phyloP scores from a whole-genome alignment of 164 flowering plant species.

The Magnolia kwangsiensis region DNA sequence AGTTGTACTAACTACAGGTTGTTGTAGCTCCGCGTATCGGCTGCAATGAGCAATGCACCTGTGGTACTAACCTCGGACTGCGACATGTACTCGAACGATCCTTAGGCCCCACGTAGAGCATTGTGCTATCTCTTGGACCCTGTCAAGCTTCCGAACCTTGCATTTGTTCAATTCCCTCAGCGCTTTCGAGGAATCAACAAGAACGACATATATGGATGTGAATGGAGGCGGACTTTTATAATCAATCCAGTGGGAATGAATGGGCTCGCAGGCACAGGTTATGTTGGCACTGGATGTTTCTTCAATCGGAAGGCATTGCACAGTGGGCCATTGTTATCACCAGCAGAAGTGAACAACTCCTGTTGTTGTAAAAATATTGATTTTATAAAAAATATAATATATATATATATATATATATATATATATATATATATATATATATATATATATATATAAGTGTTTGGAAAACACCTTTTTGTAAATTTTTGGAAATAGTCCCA shows the following conservation, averaged over 20 bases:
- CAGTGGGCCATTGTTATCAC: slow-evolving; percentile 31
- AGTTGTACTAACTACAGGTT: not conserved
- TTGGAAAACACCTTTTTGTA: too few relatives aligned
- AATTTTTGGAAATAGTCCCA: too few relatives aligned
- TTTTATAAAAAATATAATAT: too few relatives aligned
- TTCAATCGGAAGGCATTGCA: slow-evolving; percentile 47
- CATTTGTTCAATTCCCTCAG: slow-evolving; percentile 62
- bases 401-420: too few relatives aligned
- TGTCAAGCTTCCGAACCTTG: slow-evolving; percentile 18
- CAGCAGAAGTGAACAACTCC: not conserved
- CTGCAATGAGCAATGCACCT: slow-evolving; percentile 54
- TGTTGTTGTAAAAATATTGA: too few relatives aligned
- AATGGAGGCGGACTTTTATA: slow-evolving; percentile 24
- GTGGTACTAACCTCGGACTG: slow-evolving; percentile 52
- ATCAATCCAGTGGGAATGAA: slow-evolving; percentile 53
- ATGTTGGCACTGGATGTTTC: slow-evolving; percentile 63
- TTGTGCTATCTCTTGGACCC: slow-evolving; percentile 51
- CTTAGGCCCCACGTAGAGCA: slow-evolving; percentile 38
- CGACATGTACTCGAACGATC: slow-evolving; percentile 67
- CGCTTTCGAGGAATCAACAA: slow-evolving; percentile 40
- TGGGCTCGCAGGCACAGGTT: slow-evolving; percentile 42
- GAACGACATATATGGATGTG: slow-evolving; percentile 40
- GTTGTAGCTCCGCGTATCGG: slow-evolving; percentile 57
- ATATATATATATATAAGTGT: too few relatives aligned
- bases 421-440: too few relatives aligned